Evolutionary conservation across 768 basidiomycete species (phyloP).

Genomic region (Infundibulicybe gibba): DNA sequence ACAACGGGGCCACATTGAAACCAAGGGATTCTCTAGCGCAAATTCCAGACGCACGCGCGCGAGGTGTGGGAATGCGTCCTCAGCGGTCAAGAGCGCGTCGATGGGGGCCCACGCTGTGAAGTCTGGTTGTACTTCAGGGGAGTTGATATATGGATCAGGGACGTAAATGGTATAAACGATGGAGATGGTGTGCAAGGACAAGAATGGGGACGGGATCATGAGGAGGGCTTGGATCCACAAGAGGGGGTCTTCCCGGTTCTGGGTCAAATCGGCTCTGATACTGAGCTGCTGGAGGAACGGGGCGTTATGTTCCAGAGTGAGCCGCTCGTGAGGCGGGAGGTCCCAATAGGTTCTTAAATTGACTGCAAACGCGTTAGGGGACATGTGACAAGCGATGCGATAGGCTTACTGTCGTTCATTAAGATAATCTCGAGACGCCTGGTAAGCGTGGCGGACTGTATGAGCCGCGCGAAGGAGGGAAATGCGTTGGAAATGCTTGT

Average conservation of each 20-base stretch:
- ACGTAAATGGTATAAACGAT: slow-evolving; percentile 22
- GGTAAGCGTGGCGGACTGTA: slow-evolving; percentile 16
- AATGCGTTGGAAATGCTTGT: slow-evolving; percentile 22
- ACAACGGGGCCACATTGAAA: slow-evolving; percentile 23
- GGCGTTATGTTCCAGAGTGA: slow-evolving; percentile 18
- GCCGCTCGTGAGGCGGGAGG: slow-evolving; percentile 11
- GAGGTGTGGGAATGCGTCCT: slow-evolving; percentile 14
- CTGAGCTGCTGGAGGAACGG: slow-evolving; percentile 15
- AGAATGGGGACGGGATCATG: slow-evolving; percentile 13
- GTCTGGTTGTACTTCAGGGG: slow-evolving; percentile 17
- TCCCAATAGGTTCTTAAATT: slow-evolving; percentile 15
- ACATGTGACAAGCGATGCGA: neutral
- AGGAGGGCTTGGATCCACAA: slow-evolving; percentile 21
- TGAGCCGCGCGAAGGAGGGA: slow-evolving; percentile 16
- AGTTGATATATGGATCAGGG: slow-evolving; percentile 26
- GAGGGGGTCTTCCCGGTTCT: slow-evolving; percentile 22
- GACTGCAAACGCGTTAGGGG: neutral
- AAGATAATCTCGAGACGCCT: slow-evolving; percentile 18
- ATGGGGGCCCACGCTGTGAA: slow-evolving; percentile 21
- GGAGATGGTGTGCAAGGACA: slow-evolving; percentile 12
- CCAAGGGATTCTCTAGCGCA: slow-evolving; percentile 26
- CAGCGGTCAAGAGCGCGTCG: slow-evolving; percentile 17
- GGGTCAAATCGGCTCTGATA: slow-evolving; percentile 22
- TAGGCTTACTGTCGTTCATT: slow-evolving; percentile 18
- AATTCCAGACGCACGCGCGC: slow-evolving; percentile 21